Percentiles rank a stretch among this genome's conserved stretches.
phyloP scores from a whole-genome alignment of 148 eudicot genomes.

The Heliamphora exappendiculata region DNA sequence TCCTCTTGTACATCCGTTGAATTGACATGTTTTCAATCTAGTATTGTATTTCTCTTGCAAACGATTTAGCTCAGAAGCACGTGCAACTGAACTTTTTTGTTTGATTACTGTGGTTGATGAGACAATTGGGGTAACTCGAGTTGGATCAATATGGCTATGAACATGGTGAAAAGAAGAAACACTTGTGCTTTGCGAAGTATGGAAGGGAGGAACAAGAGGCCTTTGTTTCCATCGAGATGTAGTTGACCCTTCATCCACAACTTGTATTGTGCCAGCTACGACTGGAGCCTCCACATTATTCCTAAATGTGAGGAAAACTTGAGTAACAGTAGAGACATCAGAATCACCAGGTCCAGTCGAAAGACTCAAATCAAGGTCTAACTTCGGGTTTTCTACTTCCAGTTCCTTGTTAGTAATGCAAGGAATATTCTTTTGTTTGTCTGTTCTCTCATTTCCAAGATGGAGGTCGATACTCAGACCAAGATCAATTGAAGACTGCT shows the following conservation, averaged over 20 bases:
- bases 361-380: slow-evolving; percentile 63
- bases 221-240: slow-evolving; percentile 59
- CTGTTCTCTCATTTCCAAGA: slow-evolving; percentile 9
- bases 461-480: slow-evolving; percentile 30
- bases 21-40: slow-evolving; percentile 43
- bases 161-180: slow-evolving; percentile 3
- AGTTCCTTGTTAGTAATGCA: not conserved
- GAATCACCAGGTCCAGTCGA: slow-evolving; percentile 48
- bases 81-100: slow-evolving; percentile 16
- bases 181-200: slow-evolving; percentile 10
- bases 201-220: slow-evolving; percentile 28
- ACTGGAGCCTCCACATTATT: slow-evolving; percentile 13
- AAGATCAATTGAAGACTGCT: slow-evolving; percentile 24
- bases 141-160: not conserved
- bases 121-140: slow-evolving; percentile 7
- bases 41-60: slow-evolving; percentile 27
- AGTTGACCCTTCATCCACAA: slow-evolving; percentile 66
- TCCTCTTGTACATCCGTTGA: slow-evolving; percentile 53
- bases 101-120: too few relatives aligned
- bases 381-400: slow-evolving; percentile 17
- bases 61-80: slow-evolving; percentile 10
- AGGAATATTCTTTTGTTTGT: slow-evolving; percentile 16
- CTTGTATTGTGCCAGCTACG: slow-evolving; percentile 22
- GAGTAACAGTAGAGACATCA: slow-evolving; percentile 42
- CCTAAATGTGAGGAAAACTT: slow-evolving; percentile 23